Base-by-base conservation (phyloP, 2,329 filamentous ascomycete genomes). In the Aspergillus carbonarius region DNA sequence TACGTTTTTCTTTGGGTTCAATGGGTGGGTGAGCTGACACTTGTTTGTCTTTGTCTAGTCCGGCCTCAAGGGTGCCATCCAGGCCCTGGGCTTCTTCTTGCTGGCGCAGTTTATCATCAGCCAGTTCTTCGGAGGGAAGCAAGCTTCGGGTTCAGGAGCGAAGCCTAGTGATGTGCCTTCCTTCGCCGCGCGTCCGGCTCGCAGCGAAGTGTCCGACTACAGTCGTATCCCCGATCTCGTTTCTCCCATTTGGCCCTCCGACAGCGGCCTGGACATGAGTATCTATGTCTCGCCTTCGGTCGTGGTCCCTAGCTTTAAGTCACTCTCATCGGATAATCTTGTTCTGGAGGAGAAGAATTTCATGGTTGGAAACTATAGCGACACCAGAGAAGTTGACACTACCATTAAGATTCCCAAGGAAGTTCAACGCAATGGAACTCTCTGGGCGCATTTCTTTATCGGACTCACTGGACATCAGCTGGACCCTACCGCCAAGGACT, bases 381-480 rank as follows among this genome's bases (percentile, higher is more conserved):
- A 98, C 69, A 88, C 84, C 70, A 86, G 95, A 58, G 83, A 88
- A 55, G 83, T 93, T 58, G 88, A 93, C 66, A 90, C 90, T 6
- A 88, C 82, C 37, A 92, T 99, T 71, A 78, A 82, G 3, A 87
- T 98, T 4, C 93, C 95, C 2, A 81, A 82, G 61, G 82, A 85
- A 42, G 92, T 96, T 0, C 93, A 97, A 80, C 84, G 92, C 66
- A 98, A 98, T 73, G 92, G 91, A 34, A 97, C 93, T 1, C 83
- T 99, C 9, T 97, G 91, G 87, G 93, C 91, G 2, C 95, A 99
- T 75, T 96, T 98, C 76, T 96, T 92, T 69, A 81, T 98, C 60
- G 91, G 87, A 10, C 85, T 96, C 64, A 79, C 87, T 9, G 93
- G 93, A 54, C 85, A 85, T 59, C 82, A 85, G 57, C 79, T 96